Evolutionary conservation across 2,329 filamentous ascomycete species (phyloP), one percentile per base, ranked within the genome.

Genomic region (Fulvia fulva): DNA sequence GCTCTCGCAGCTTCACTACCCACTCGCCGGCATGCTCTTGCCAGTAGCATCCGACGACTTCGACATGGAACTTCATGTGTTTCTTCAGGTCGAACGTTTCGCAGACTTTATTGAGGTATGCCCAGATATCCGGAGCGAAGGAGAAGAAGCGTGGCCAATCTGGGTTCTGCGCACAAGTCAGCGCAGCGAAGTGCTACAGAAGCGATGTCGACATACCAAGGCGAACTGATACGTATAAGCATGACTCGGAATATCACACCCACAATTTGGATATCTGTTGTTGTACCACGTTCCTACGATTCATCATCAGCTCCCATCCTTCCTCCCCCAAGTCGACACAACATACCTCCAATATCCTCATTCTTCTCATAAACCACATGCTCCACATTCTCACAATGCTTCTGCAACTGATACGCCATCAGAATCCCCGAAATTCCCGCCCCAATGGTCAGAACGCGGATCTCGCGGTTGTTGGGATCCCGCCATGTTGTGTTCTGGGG

Each of bases 341-440:
- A 25, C 1, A 47, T 30, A 32, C 47, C 47, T 5, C 76, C 76
- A 28, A 80, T 67, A 37, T 76, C 73, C 11, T 68, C 60, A 54
- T 80, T 79, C 66, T 79, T 78, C 63, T 80, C 77, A 51, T 79
- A 80, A 2, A 80, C 75, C 11, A 76, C 71, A 64, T 76, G 75
- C 30, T 80, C 78, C 12, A 81, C 72, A 60, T 78, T 77, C 51
- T 65, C 62, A 59, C 74, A 71, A 61, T 71, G 51, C 70, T 79
- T 73, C 63, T 80, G 76, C 50, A 80, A 76, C 14, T 75, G 68
- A 55, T 80, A 78, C 61, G 78, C 77, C 65, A 76, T 73, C 59
- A 78, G 65, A 14, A 81, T 79, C 3, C 78, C 77, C 9, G 75
- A 76, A 1, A 80, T 70, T 4, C 78, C 79, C 3, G 76, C 78